These are phyloP conservation scores for Mastigamoeba balamuthi DNA, from an alignment of 78 protist genomes.

Conservation along the genomic window DNA sequence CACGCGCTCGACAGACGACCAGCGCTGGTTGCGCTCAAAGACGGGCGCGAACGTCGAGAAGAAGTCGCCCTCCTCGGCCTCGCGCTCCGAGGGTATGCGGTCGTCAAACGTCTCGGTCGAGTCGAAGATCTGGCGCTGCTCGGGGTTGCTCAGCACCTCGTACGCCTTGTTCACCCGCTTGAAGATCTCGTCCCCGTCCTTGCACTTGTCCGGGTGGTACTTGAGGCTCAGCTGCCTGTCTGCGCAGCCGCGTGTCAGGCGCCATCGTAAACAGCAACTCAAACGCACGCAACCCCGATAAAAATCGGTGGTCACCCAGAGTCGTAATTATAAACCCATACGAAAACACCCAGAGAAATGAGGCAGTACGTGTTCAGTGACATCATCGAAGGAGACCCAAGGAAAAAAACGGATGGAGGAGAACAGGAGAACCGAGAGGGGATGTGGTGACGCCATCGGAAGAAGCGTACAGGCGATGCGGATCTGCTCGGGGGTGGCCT, in stretches of 20 bases:
- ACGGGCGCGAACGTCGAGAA: slow-evolving; percentile 38
- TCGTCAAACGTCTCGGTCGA: slow-evolving; percentile 69
- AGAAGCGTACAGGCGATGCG: slow-evolving; percentile 16
- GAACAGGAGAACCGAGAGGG: slow-evolving; percentile 1
- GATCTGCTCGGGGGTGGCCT: slow-evolving; percentile 71
- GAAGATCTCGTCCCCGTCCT: slow-evolving; percentile 54
- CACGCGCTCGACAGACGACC: slow-evolving; percentile 47
- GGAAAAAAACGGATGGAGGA: neutral
- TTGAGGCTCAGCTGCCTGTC: slow-evolving; percentile 40
- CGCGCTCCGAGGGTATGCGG: slow-evolving; percentile 23
- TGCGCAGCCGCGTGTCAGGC: too few species aligned
- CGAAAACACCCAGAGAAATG: too few species aligned
- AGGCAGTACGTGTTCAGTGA: too few species aligned
- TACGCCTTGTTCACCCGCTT: slow-evolving; percentile 57
- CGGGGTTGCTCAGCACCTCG: slow-evolving; percentile 52
- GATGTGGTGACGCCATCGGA: neutral
- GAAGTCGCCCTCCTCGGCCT: slow-evolving; percentile 26
- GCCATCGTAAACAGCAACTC: too few species aligned
- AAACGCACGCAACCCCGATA: too few species aligned
- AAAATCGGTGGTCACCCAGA: too few species aligned
- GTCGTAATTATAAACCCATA: too few species aligned
- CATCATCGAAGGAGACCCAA: too few species aligned
- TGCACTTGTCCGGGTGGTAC: slow-evolving; percentile 75
- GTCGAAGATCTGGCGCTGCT: slow-evolving; percentile 65
- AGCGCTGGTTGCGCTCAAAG: slow-evolving; percentile 42